Evolutionary conservation across 2,329 filamentous ascomycete species (phyloP), one percentile per base, ranked within the genome.

Genomic region (Aspergillus texensis): DNA sequence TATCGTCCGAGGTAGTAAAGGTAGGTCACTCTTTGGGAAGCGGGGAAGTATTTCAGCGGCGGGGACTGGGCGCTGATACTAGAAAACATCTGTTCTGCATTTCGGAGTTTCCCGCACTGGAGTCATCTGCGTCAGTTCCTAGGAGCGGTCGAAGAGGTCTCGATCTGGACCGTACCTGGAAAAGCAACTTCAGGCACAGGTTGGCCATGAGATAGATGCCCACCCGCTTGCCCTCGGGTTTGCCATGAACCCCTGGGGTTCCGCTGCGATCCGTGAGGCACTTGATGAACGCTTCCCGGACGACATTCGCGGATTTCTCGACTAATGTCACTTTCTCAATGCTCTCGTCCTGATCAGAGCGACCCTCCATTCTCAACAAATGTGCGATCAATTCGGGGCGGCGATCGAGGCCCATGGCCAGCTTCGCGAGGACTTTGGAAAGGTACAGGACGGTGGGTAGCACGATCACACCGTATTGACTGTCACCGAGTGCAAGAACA

Each of bases 201-300:
- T 97, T 97, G 64, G 93, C 94, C 79, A 96, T 93, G 63, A 92
- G 89, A 79, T 97, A 97, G 66, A 97, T 93, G 50, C 92, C 94
- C 12, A 90, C 81, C 73, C 94, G 93, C 75, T 94, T 96, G 60
- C 93, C 93, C 71, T 94, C 91, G 0, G 93, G 92, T 64, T 84
- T 86, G 24, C 87, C 88, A 30, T 85, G 77, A 0, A 83, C 83
- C 16, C 82, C 81, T 14, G 87, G 83, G 30, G 86, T 88, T 21
- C 88, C 88, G 1, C 87, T 89, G 56, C 92, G 87, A 74, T 97
- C 93, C 4, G 91, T 93, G 39, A 97, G 81, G 68, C 94, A 97
- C 45, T 92, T 93, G 12, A 92, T 95, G 74, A 97, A 97, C 26
- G 94, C 93, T 74, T 93, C 91, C 65, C 96, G 91, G 63, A 97